Base-by-base conservation (phyloP, 2,329 filamentous ascomycete species). In the Aspergillus unguis region DNA sequence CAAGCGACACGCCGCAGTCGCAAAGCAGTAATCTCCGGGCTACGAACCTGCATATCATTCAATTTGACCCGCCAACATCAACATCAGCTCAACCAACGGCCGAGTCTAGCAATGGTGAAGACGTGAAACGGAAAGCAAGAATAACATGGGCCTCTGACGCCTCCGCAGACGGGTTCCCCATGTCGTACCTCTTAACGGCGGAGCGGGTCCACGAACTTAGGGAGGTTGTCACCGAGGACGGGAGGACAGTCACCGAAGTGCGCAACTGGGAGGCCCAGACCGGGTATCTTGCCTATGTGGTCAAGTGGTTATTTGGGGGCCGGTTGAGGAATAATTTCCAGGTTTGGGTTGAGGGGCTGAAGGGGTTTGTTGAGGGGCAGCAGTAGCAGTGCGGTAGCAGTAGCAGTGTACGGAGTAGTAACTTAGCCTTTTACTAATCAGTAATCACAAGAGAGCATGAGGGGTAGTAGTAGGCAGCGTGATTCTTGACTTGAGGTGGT, bases 141-240 rank as follows among this genome's bases (percentile, higher is more conserved):
- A 65, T 71, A 17, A 59, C 65, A 3, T 69, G 69, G 69, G 52
- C 54, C 10, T 33, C 50, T 33, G 62, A 71, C 65, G 11, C 29
- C 6, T 54, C 58, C 25, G 65, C 58, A 54, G 68, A 51, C 49
- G 71, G 56, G 59, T 62, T 66, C 50, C 57, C 65, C 23, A 58
- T 68, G 7, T 58, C 57, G 2, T 70, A 62, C n/a, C 44, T 79
- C 17, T 51, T 79, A 48, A 67, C 62, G 45, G 70, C 72, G 29
- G 75, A 79, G 58, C 63, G 76, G 8, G 73, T 76, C n/a, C 76
- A 78, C 56, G 77, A 79, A 64, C 64, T 80, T 33, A 62, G 63
- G 23, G 73, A 74, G 51, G 62, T 68, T 5, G 67, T 67, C 32
- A 31, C 45, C 5, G 55, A 27, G 10, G 44, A 51, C 25, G 58